Evolutionary conservation across 192 early-diverging fungal species (phyloP).

Genomic region (Radiomyces spectabilis): DNA sequence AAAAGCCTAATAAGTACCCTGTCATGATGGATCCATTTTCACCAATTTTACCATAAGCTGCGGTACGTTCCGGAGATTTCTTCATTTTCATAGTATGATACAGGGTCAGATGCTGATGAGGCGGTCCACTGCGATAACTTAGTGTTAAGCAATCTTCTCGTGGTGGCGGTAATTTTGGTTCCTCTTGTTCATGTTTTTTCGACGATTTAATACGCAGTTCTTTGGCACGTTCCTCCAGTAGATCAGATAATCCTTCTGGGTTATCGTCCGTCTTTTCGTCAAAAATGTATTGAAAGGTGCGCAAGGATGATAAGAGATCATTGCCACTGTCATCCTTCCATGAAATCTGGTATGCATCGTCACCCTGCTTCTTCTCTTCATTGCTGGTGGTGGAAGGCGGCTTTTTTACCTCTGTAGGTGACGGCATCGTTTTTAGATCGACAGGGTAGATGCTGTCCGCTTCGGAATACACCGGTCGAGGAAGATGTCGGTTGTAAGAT

Average conservation of each 20-base stretch:
- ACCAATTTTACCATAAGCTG: slow-evolving; percentile 20
- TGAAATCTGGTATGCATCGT: slow-evolving; percentile 21
- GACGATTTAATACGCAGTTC: slow-evolving; percentile 2
- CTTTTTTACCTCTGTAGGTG: not conserved
- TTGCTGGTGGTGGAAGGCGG: too few relatives aligned
- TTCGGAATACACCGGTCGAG: slow-evolving; percentile 9
- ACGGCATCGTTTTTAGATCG: not conserved
- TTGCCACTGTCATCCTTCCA: slow-evolving; percentile 27
- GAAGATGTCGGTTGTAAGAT: slow-evolving; percentile 17
- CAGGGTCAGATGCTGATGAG: slow-evolving; percentile 23
- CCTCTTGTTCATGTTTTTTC: not conserved
- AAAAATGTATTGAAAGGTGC: slow-evolving; percentile 25
- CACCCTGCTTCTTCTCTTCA: not conserved
- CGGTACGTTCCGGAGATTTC: slow-evolving; percentile 7
- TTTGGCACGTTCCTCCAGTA: slow-evolving; percentile 20
- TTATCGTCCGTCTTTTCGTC: slow-evolving; percentile 20
- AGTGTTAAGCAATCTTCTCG: slow-evolving; percentile 18
- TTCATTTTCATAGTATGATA: slow-evolving; percentile 33
- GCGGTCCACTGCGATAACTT: slow-evolving; percentile 21
- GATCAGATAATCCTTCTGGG: slow-evolving; percentile 21
- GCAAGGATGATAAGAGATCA: slow-evolving; percentile 18
- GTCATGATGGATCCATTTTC: not conserved
- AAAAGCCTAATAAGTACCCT: not conserved
- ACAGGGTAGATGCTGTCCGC: slow-evolving; percentile 20
- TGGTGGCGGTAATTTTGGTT: slow-evolving; percentile 1